Evolutionary conservation across 1,284 basidiomycete species (phyloP), one percentile per base, ranked within the genome.

Genomic region (Cerrena zonata): DNA sequence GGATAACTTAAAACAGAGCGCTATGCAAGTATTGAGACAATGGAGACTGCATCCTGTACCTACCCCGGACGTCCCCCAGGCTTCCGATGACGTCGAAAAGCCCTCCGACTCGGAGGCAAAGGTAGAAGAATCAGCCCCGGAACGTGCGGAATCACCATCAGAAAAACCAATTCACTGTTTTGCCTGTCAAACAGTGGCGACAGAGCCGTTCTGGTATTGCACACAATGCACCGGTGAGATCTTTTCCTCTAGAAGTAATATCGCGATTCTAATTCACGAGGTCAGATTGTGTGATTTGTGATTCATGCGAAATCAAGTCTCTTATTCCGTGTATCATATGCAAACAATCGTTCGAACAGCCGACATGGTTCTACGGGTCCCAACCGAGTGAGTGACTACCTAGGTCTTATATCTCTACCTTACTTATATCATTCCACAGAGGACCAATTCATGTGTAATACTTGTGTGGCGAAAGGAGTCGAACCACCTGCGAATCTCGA

Each of bases 31-130:
- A 18, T 49, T 62, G 21, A 61, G 65, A 38, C 45, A 45, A 12
- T 49, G 62, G 22, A 55, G 64, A 21, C 59, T 63, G 50, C 54
- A 49, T 37, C 39, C n/a, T 19, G 10, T 10, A 19, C 39, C 18
- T 41, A 7, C 30, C 15, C 30, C 7, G 30, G 30, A n/a, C n/a
- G n/a, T n/a, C n/a, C n/a, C 15, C 7, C 30, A 34, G 15, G 30
- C 15, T 34, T 7, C 15, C 30, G 30, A 34, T 34, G 30, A 15
- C 30, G 30, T 7, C 30, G 30, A 15, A 7, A 34, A 7, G 7
- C 30, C 30, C 15, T 34, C 30, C 30, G 30, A 34, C 30, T 7
- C 15, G 7, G 15, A 34, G 30, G 15, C 30, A 34, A 34, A 15
- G 30, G 7, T 7, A 15, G 30, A 15, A 7, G 30, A 7, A 7